Evolutionary conservation across 805 yeast genomes (phyloP), one percentile per base, ranked within the genome.

Genomic region (Saturnispora diversa): DNA sequence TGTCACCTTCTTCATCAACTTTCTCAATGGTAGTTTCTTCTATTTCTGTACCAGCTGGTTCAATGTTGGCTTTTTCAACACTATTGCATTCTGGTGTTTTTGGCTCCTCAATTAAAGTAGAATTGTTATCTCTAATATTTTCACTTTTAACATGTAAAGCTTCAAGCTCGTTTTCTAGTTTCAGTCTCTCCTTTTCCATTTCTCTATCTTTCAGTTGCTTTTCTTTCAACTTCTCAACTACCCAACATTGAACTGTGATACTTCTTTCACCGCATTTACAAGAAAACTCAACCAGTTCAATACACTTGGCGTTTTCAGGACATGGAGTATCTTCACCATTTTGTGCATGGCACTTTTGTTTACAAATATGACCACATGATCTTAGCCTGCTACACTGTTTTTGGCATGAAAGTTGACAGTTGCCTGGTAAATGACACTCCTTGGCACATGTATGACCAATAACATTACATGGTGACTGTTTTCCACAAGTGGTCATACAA

Each of bases 331-430:
- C 66, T 12, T 22, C 8, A 9, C 40, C 40, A 28, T 25, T 40
- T 12, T 37, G 35, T 41, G 70, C 67, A 60, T 87, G 96, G 52
- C 97, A 87, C 40, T 65, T 64, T 15, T 64, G 57, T 24, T 58
- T 63, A 59, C 94, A 84, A 35, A 58, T 53, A 60, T 87, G 97
- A 1, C 81, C 81, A 60, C 96, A 87, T 10, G 63, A 56, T 46
- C 77, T 66, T 27, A 61, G 55, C 44, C 66, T 66, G 11, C 70
- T 71, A 64, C 97, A 87, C 4, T 59, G 54, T 13, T 73, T 70
- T 16, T 64, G 66, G 62, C 97, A 87, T 8, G 63, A 64, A 7
- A 60, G 54, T 32, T 66, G 71, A 56, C 94, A 88, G 17, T 74
- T 71, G 1, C 78, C 81, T 1, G 64, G 63, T 11, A 38, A 41